Base-by-base conservation (phyloP, 2,329 filamentous ascomycete species). In the Xylaria sp. region DNA sequence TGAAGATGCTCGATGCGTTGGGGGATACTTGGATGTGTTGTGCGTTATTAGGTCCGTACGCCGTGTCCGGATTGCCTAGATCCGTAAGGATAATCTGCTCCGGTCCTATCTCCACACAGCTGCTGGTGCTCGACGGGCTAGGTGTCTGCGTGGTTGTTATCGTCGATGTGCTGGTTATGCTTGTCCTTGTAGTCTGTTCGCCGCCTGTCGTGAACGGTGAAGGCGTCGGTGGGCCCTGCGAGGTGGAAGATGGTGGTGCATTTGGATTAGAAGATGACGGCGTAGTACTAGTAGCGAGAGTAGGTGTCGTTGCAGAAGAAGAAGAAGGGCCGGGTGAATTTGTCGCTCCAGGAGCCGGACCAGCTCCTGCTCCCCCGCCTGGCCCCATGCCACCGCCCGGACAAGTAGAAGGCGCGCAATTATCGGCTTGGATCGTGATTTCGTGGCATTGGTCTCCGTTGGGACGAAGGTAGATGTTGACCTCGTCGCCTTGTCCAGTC, bases 1-100 rank as follows among this genome's bases (percentile, higher is more conserved):
- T 91, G 85, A 90, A 92, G 75, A 92, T 86, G 13, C 86, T 86
- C 10, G 86, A 86, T 58, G 86, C 78, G 64, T 81, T 83, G 20
- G 82, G 79, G 13, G 85, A 86, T 46, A 91, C 82, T 12, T 84
- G 83, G 62, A 88, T 89, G 71, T 86, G 85, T 62, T 69, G 65
- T 10, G 13, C 55, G 6, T 55, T 31, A 59, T 78, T 76, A 12
- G 72, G 61, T 3, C 75, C 75, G 52, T 80, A 79, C 0, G 86
- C 81, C 3, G 79, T 83, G 76, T 85, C 78, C 0, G 89, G 88
- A 18, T 84, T 79, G 18, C 82, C 79, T 2, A 84, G 85, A 79
- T 89, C 83, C 70, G 92, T 79, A 5, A 88, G 86, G 39, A 91
- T 79, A 75, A 92, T 73, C 13, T 72, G 56, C 23, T 73, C 70